Conservation (phyloP, 306 rosid genomes). For the Boehmeria nivea region DNA sequence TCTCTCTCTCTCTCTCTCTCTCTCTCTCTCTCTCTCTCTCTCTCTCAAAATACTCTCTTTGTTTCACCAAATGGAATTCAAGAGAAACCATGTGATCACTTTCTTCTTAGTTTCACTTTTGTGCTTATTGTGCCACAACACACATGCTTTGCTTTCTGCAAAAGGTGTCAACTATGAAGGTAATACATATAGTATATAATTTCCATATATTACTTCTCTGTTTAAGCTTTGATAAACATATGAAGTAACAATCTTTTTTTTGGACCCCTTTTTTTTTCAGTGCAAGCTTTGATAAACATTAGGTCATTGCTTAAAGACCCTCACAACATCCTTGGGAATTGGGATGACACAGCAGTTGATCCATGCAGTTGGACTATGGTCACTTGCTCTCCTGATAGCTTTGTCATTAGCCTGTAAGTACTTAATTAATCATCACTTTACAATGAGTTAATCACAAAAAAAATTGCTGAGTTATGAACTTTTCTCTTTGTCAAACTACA, state of each 20-base stretch:
- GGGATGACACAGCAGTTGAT: constrained; percentile 87
- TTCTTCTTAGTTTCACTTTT: constrained; percentile 32
- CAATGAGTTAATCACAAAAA: background rate
- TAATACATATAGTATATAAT: constrained; percentile 8
- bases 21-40: background rate
- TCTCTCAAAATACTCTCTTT: too few species aligned
- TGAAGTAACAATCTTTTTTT: background rate
- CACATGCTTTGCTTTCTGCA: constrained; percentile 52
- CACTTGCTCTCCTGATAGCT: constrained; percentile 67
- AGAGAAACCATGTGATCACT: constrained; percentile 22
- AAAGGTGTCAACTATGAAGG: constrained; percentile 95
- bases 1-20: too few species aligned
- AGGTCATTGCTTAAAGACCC: constrained; percentile 55
- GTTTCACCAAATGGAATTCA: constrained; percentile 42
- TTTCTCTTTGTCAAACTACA: constrained; percentile 29
- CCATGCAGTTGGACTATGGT: constrained; percentile 90
- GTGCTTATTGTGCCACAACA: constrained; percentile 40
- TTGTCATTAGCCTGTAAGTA: constrained; percentile 64
- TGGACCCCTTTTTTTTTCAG: constrained; percentile 27
- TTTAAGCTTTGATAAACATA: constrained; percentile 64
- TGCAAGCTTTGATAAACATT: constrained; percentile 64
- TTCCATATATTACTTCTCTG: constrained; percentile 30
- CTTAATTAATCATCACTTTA: background rate
- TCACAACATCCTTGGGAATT: constrained; percentile 44
- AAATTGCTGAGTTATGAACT: background rate